Base-by-base conservation (phyloP, 1,139 yeast genomes). In the Candida sojae region DNA sequence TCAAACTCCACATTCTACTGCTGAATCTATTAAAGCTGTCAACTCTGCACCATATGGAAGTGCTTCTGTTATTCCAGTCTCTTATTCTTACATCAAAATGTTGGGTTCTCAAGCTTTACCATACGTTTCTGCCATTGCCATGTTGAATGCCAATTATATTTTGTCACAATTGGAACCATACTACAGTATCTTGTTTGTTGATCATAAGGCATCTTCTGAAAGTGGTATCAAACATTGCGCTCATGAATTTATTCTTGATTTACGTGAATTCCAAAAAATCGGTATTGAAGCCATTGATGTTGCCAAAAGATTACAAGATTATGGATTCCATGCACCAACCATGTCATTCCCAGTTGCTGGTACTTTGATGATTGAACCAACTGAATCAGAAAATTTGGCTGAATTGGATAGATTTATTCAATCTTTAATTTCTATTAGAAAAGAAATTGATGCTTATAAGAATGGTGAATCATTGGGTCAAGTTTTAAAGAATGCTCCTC, bases 311-410 rank as follows among this genome's bases (percentile, higher is more conserved):
- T 80, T 93, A 53, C 98, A 93, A 70, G 99, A 93, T 71, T 93
- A 92, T 65, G 97, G 98, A 1, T 93, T 93, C 84, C 99, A 93
- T 68, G 97, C 97, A 0, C 99, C 99, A 57, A 93, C 99, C 44
- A 85, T 93, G 90, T 93, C 98, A 1, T 93, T 95, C 88, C 99
- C 99, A 23, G 96, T 93, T 46, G 92, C 97, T 10, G 96, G 96
- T 52, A 93, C 99, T 3, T 79, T 93, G 58, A 93, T 93, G 99
- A 85, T 93, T 56, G 99, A 93, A 71, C 99, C 99, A 50, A 93
- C 99, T 4, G 99, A 93, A 70, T 86, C 95, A 23, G 99, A 93
- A 71, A 84, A 90, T 63, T 72, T 87, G 62, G 88, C 77, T 48
- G 99, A 93, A 72, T 77, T 93, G 57, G 95, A 93, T 69, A 80